Evolutionary conservation across 163 green algal species (phyloP), one percentile per base, ranked within the genome.

Genomic region (Chlamydomonas reinhardtii): DNA sequence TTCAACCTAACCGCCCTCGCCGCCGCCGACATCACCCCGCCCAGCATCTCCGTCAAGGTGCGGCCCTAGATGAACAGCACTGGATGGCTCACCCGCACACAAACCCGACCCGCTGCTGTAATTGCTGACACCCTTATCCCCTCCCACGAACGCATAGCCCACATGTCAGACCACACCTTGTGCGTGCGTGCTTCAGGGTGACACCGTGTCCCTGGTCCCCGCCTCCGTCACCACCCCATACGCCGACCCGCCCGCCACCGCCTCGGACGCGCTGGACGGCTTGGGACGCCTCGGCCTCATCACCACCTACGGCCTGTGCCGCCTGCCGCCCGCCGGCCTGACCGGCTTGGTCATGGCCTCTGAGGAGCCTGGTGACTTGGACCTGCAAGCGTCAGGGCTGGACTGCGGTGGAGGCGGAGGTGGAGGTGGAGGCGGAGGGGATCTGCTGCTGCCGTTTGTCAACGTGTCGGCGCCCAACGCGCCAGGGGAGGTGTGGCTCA

Each of bases 261-360:
- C 52, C 27, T 91, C 75, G 69, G 90, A 92, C 74, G 78, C 82
- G 24, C 73, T 91, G 16, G 90, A 92, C 70, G 83, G 76, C n/a
- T 19, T 70, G 14, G 52, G 69, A 0, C 20, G 68, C 27, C 61
- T 66, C 29, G 22, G 48, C 48, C 48, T 70, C 29, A 81, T 22
- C 54, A 70, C 31, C 29, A 81, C 52, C 16, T 81, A 87, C 66
- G 35, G 65, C 59, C 32, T 84, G 20, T 91, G 82, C 76, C 31
- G 52, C 48, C 39, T 76, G 17, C 82, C 76, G 19, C 61, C 34
- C 19, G 56, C 22, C 20, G 74, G 74, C 3, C 52, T 54, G 34
- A 19, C 16, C 16, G 74, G 25, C 11, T 20, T 81, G 52, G n/a
- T 56, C 6, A 1, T 59, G 54, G 74, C 52, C 5, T 22, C n/a